These are phyloP conservation scores for Populus alba DNA, from an alignment of 345 rosid species.

Conservation along the genomic window DNA sequence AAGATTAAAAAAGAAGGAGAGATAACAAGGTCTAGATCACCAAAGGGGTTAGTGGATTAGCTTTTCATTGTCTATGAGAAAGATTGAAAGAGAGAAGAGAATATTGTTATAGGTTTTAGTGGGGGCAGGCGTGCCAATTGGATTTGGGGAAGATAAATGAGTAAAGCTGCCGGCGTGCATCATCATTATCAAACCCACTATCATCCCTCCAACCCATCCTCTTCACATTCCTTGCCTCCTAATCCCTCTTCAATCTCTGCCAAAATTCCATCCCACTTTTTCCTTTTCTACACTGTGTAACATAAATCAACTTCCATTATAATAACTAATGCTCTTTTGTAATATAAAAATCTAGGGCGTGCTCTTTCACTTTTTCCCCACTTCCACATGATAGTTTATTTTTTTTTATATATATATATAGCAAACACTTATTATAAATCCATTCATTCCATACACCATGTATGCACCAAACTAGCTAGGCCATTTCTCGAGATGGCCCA, in stretches of 20 bases:
- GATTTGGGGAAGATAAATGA: constrained; percentile 21
- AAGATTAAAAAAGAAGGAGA: constrained; percentile 3
- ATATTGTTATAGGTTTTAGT: constrained; percentile 30
- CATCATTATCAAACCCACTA: constrained; percentile 69
- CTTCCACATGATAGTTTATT: neutral
- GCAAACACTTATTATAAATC: neutral
- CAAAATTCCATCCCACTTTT: constrained; percentile 29
- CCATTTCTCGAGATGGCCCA: constrained; percentile 25
- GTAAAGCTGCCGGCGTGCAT: constrained; percentile 99
- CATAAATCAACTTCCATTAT: constrained; percentile 13
- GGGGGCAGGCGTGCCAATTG: constrained; percentile 72
- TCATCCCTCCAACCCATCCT: constrained; percentile 19
- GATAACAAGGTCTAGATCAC: constrained; percentile 36
- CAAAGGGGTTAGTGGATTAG: constrained; percentile 43
- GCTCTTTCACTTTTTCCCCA: constrained; percentile 11
- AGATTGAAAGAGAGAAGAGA: constrained; percentile 2
- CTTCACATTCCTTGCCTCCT: constrained; percentile 65
- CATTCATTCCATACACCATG: neutral
- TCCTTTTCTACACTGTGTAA: constrained; percentile 18
- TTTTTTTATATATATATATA: no score
- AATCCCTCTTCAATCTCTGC: constrained; percentile 72
- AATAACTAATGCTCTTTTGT: constrained; percentile 14
- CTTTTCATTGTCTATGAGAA: neutral
- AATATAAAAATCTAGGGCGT: constrained; percentile 32
- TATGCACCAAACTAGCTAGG: neutral